phyloP scores from a whole-genome alignment of 768 basidiomycete species.

The Kondoa subrosea region DNA sequence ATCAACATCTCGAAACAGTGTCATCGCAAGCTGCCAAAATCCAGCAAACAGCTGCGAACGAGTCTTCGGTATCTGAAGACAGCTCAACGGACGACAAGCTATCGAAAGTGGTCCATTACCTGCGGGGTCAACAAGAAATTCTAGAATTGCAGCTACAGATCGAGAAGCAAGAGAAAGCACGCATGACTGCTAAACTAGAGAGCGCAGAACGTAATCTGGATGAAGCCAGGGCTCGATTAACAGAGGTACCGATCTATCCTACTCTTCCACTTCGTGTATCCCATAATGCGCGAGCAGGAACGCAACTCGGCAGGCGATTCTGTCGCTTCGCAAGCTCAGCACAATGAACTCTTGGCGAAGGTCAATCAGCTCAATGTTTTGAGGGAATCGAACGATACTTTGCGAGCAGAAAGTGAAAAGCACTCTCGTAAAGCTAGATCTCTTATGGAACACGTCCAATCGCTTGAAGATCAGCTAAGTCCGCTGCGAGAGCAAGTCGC shows the following conservation, averaged over 20 bases:
- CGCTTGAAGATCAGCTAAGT: conserved; percentile 47
- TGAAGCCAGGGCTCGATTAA: conserved; percentile 51
- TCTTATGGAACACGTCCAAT: conserved; percentile 47
- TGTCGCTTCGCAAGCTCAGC: conserved; percentile 57
- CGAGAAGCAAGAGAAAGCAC: conserved; percentile 55
- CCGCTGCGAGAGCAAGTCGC: conserved; percentile 58
- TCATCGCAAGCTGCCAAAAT: conserved; percentile 69
- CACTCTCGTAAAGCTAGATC: conserved; percentile 51
- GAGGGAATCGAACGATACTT: conserved; percentile 71
- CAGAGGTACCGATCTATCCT: conserved; percentile 38
- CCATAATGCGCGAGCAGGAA: conserved; percentile 40
- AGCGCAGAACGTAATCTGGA: conserved; percentile 52
- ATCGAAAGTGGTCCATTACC: conserved; percentile 47
- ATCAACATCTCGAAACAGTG: conserved; percentile 68
- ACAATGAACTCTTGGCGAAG: conserved; percentile 64
- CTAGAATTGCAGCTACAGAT: conserved; percentile 73
- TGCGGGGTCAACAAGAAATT: conserved; percentile 82
- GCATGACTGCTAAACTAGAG: conserved; percentile 59
- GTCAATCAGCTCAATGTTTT: conserved; percentile 74
- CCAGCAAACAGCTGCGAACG: conserved; percentile 21
- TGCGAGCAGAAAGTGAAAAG: conserved; percentile 59
- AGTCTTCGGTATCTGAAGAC: conserved; percentile 36
- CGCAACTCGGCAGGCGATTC: conserved; percentile 58
- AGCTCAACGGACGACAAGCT: conserved; percentile 39
- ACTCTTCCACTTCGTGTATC: conserved; percentile 30